Evolutionary conservation across 106 monocot genomes (phyloP), one percentile per base, ranked within the genome.

Genomic region (Apostasia ramifera): DNA sequence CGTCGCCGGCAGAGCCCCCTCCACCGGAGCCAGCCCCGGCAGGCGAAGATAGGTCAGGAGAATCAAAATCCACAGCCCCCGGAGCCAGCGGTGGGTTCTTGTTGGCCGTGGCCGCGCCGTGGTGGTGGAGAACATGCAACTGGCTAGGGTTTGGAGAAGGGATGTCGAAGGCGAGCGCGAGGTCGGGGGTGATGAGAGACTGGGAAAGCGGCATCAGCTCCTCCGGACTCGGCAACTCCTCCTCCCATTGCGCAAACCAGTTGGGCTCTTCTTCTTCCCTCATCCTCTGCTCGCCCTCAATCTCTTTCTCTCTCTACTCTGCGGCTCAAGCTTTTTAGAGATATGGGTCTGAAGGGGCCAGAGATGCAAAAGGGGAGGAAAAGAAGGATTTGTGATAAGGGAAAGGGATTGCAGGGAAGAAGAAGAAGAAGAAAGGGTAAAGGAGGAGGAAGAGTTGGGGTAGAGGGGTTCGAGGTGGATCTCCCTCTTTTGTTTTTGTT

Each of bases 1-100:
- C 85, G 52, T 85, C 91, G 2, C 70, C 78, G 43, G 55, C 67
- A 6, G 76, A 68, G 6, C 60, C 75, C 4, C 56, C 60, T 5
- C 73, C 71, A 56, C 68, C 77, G 40, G 74, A 63, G 15, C 60
- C 71, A 2, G 40, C 68, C 49, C 9, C 55, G 1, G 11, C 55
- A 2, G 48, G 53, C 9, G 44, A 72, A 13, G 61, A 55, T 62
- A 53, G 38, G 5, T 80, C 84, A 38, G 57, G 9, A 4, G 71
- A 58, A 2, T 74, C 79, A 45, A 46, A 43, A 49, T 77, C 26
- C 26, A 26, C 66, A 40, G 57, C 42, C 44, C 44, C 13, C 44
- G 37, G 47, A 13, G 11, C n/a, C 51, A 56, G 50, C 52, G 70
- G 41, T 43, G 53, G 44, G 47, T 52, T 54, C 40, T 48, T 63